Evolutionary conservation across 2,329 filamentous ascomycete genomes (phyloP).

Genomic region (Calcarisporium arbuscula): DNA sequence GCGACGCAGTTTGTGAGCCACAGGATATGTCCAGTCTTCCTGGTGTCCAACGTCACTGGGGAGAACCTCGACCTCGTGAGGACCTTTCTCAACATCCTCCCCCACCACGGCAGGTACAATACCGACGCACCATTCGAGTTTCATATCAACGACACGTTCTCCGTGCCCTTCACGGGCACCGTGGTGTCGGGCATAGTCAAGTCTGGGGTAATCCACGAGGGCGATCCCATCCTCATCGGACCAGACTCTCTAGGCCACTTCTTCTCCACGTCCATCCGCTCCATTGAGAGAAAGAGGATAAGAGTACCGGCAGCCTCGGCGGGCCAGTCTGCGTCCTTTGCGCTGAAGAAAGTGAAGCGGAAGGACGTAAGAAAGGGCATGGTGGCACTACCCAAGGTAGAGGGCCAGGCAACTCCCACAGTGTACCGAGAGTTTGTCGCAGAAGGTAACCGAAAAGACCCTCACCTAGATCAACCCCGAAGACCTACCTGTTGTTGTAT

Average conservation of each 20-base stretch:
- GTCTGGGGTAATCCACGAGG: constrained; percentile 77
- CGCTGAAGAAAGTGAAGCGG: constrained; percentile 76
- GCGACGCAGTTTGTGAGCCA: constrained; percentile 93
- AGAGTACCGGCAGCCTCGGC: constrained; percentile 81
- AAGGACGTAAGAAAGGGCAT: constrained; percentile 97
- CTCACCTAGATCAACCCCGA: no score
- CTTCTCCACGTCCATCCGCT: constrained; percentile 76
- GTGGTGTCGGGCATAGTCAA: constrained; percentile 94
- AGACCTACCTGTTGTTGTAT: not conserved
- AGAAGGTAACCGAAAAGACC: constrained; percentile 49
- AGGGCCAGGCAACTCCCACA: constrained; percentile 62
- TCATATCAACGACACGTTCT: constrained; percentile 95
- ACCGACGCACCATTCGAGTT: constrained; percentile 86
- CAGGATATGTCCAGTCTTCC: constrained; percentile 93
- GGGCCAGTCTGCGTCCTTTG: constrained; percentile 89
- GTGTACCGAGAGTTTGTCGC: constrained; percentile 73
- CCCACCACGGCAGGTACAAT: constrained; percentile 91
- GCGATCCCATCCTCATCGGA: constrained; percentile 83
- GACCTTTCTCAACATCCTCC: constrained; percentile 89
- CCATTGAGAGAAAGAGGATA: constrained; percentile 92
- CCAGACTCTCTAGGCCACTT: constrained; percentile 90
- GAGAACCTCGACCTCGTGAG: constrained; percentile 85
- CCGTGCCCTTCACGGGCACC: constrained; percentile 92
- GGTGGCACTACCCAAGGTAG: constrained; percentile 84
- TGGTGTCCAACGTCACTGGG: constrained; percentile 96